These are phyloP conservation scores for Hymenoscyphus albidus DNA, from an alignment of 2,329 filamentous ascomycete species.

Conservation along the genomic window DNA sequence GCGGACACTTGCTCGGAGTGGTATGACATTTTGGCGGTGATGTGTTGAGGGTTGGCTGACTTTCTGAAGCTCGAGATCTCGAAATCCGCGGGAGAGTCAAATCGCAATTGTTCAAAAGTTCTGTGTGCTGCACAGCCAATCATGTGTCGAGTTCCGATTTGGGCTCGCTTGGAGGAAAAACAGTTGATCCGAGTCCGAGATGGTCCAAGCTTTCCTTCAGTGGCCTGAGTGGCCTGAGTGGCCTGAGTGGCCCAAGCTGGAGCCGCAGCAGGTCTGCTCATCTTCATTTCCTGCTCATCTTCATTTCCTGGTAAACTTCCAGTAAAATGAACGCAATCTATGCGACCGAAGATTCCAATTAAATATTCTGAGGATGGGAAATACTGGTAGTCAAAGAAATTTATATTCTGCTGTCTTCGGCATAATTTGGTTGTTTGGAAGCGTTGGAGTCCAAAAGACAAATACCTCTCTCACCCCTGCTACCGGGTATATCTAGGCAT, in stretches of 20 bases:
- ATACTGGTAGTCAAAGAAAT: too few species aligned
- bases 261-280: background rate
- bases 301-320: background rate
- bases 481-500: too few species aligned
- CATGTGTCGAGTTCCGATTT: background rate
- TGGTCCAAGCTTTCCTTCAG: background rate
- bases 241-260: too few species aligned
- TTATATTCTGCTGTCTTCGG: too few species aligned
- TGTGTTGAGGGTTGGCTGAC: conserved; percentile 15
- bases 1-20: conserved; percentile 73
- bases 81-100: conserved; percentile 14
- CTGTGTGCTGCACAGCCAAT: conserved; percentile 17
- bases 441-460: too few species aligned
- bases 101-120: conserved; percentile 15
- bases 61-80: conserved; percentile 13
- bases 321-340: too few species aligned
- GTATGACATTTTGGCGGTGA: conserved; percentile 39
- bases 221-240: too few species aligned
- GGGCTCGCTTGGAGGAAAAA: conserved; percentile 1
- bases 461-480: too few species aligned
- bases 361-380: too few species aligned
- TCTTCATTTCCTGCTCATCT: background rate
- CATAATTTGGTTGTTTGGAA: too few species aligned
- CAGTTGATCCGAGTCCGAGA: background rate
- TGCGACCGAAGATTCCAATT: too few species aligned